A percentile compares a stretch with the other conserved stretches of the same genome.
phyloP scores from a whole-genome alignment of 371 early-diverging fungal species.

The Mucor plumbeus region DNA sequence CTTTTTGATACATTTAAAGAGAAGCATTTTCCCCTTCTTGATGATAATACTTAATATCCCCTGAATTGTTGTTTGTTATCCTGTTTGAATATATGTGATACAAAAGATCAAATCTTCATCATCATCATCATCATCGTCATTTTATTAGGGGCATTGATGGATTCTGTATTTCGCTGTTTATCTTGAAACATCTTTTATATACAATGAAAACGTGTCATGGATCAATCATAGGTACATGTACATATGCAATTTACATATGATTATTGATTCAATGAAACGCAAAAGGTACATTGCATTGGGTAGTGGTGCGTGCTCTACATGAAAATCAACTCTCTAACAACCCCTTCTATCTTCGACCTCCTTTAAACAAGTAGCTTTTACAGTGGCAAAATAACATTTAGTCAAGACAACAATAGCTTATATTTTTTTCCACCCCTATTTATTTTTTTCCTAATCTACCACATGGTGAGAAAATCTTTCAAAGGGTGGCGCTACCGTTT shows the following conservation, averaged over 20 bases:
- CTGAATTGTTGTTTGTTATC: constrained; percentile 4
- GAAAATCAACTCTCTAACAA: neutral
- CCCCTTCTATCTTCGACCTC: neutral
- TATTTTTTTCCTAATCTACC: neutral
- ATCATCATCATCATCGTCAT: neutral
- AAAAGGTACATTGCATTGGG: neutral
- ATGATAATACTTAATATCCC: neutral
- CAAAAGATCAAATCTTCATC: neutral
- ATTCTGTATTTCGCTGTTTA: neutral
- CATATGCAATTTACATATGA: neutral
- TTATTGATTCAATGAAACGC: neutral
- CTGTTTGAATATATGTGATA: neutral
- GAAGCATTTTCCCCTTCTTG: neutral
- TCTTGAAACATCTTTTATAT: neutral
- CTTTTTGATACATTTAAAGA: too few species aligned
- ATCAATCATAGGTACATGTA: neutral
- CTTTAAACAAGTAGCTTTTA: neutral
- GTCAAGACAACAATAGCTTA: constrained; percentile 1
- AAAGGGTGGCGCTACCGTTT: neutral
- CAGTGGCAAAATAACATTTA: neutral
- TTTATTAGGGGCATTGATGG: neutral
- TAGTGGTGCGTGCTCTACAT: constrained; percentile 7
- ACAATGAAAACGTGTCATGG: constrained; percentile 1
- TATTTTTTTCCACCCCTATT: neutral
- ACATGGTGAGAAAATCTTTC: neutral